Evolutionary conservation across 805 yeast species (phyloP), one percentile per base, ranked within the genome.

Genomic region (Priceomyces medius): DNA sequence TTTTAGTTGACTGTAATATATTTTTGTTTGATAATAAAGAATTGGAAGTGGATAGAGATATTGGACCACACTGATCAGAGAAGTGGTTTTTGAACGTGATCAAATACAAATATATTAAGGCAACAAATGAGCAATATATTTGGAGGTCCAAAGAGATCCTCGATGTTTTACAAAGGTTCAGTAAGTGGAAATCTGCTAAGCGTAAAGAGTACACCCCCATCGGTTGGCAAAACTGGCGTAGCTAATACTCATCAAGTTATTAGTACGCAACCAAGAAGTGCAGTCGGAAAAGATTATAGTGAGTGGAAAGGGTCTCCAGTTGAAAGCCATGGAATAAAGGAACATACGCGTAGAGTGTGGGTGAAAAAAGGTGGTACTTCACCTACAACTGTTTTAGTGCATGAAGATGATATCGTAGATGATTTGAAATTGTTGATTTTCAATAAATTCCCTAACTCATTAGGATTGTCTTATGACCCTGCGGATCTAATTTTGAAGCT

Each of bases 381-480:
- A 13, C 85, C 97, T 2, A 87, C 96, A 0, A 77, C 95, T 1
- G 63, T 90, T 5, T 57, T 71, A 43, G 83, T 86, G 14, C 68
- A 71, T 13, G 79, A 79, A 21, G 56, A 61, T 16, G 91, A 86
- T 55, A 73, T 89, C 1, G 75, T 90, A 4, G 98, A 90, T 59
- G 96, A 91, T 60, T 67, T 90, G 51, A 90, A 90, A 54, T 65
- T 73, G 8, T 73, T 79, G 44, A 73, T 90, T 1, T 61, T 81
- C 27, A 65, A 64, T 34, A 85, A 83, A 51, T 85, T 76, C 58
- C 85, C 95, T 41, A 80, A 84, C 44, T 74, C 87, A 2, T 55
- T 84, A 42, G 85, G 81, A 3, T 58, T 76, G 45, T 57, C 67
- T 35, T 76, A 73, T 54, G 88, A 88, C 64, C 81, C 95, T 7